Evolutionary conservation across 768 basidiomycete species (phyloP).

Genomic region (Sutorius australiensis): DNA sequence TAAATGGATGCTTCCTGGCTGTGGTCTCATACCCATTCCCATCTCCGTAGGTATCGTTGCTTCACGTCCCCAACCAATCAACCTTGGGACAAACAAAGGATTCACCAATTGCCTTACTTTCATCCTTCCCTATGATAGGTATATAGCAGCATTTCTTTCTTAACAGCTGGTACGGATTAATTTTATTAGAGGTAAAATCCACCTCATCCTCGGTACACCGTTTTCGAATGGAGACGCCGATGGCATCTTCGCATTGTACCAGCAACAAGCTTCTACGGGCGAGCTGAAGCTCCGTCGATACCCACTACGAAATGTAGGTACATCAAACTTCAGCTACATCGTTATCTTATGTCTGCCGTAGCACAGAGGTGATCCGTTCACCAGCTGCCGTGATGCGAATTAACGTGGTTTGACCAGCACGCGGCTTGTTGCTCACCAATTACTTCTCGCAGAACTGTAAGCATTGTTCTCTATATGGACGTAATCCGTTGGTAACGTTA

Average conservation of each 20-base stretch:
- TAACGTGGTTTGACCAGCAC: conserved; percentile 40
- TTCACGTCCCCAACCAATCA: conserved; percentile 14
- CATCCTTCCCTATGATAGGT: conserved; percentile 46
- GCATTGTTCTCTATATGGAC: conserved; percentile 20
- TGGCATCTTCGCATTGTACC: conserved; percentile 60
- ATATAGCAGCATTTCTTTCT: conserved; percentile 6
- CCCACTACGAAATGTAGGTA: conserved; percentile 59
- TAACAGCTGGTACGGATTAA: background rate
- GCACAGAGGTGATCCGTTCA: conserved; percentile 58
- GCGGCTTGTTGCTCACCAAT: conserved; percentile 67
- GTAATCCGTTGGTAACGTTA: background rate
- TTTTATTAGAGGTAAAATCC: conserved; percentile 51
- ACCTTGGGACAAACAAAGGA: conserved; percentile 20
- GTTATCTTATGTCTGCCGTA: conserved; percentile 27
- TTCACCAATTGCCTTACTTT: conserved; percentile 44
- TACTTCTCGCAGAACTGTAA: conserved; percentile 85
- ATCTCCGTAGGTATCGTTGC: conserved; percentile 18
- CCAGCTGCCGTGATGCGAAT: background rate
- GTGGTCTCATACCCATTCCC: background rate
- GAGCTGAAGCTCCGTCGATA: conserved; percentile 63
- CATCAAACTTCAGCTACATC: background rate
- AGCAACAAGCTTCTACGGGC: conserved; percentile 56
- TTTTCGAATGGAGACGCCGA: conserved; percentile 45
- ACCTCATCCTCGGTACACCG: conserved; percentile 45
- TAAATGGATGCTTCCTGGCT: background rate